phyloP scores from a whole-genome alignment of 176 grass and related monocot species.

The Oropetium thomaeum region DNA sequence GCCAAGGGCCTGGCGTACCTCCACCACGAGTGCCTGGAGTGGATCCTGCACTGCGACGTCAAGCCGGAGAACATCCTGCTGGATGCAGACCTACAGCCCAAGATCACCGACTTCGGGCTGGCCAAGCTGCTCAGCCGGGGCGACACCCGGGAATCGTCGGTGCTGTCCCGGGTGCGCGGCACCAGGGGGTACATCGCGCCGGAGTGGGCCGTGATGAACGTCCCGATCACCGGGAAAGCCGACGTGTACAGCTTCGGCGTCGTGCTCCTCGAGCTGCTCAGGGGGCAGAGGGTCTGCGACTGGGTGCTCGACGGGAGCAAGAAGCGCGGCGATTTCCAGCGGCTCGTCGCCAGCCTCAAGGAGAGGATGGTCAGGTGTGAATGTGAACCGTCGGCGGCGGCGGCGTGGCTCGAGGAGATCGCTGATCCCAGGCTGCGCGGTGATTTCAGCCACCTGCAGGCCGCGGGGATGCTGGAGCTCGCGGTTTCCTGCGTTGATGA shows the following conservation, averaged over 20 bases:
- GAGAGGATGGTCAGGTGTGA: slow-evolving; percentile 1
- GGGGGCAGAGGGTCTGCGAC: slow-evolving; percentile 41
- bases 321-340: slow-evolving; percentile 10
- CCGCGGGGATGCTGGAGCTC: slow-evolving; percentile 36
- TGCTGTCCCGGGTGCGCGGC: slow-evolving; percentile 36
- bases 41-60: slow-evolving; percentile 77
- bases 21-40: slow-evolving; percentile 77
- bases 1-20: slow-evolving; percentile 61
- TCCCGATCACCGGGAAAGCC: slow-evolving; percentile 57
- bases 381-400: background rate
- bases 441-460: slow-evolving; percentile 38
- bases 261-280: slow-evolving; percentile 70
- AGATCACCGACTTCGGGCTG: slow-evolving; percentile 64
- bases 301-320: slow-evolving; percentile 18
- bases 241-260: slow-evolving; percentile 93
- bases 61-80: slow-evolving; percentile 87
- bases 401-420: slow-evolving; percentile 38
- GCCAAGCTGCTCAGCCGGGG: slow-evolving; percentile 57
- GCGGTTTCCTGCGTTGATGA: slow-evolving; percentile 49
- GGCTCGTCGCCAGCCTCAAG: slow-evolving; percentile 20
- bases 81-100: slow-evolving; percentile 50
- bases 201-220: slow-evolving; percentile 44
- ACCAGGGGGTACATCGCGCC: slow-evolving; percentile 60
- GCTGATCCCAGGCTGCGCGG: slow-evolving; percentile 34
- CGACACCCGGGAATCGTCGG: background rate